Base-by-base conservation (phyloP, 345 rosid genomes). In the Cochlearia excelsa region DNA sequence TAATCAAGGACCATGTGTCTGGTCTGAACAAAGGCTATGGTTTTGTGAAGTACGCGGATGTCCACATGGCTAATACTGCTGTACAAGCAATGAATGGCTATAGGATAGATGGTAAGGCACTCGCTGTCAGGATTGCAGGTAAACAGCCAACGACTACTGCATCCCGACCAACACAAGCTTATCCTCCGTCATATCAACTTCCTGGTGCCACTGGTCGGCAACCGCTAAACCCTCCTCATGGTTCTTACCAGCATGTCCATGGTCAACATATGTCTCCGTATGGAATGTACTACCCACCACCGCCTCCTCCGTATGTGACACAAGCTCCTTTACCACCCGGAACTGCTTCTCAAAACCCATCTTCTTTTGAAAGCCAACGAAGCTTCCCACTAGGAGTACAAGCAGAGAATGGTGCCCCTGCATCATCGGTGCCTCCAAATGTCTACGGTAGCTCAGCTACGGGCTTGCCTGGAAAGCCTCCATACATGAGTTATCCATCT, bases 51-150 rank as follows among this genome's bases (percentile, higher is more conserved):
- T 90, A 90, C 68, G 80, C 88, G 23, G 90, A 85, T 71, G 78
- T 84, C 54, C 84, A 90, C 65, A 87, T 81, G 96, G 99, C 90
- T 4, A 94, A 87, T 71, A 71, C 66, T 63, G 99, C 99, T 46
- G 79, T 82, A 70, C 77, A 80, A 49, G 76, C 82, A 66, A 94
- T 94, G 95, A 94, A 80, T 70, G 97, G 97, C 56, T 81, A 76
- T 66, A 83, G 84, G 16, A 73, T 90, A 7, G 97, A 90, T 53
- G 99, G 90, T 40, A 78, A 94, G 57, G 80, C 92, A 45, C 89
- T 94, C 54, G 95, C 95, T 58, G 96, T 90, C 73, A 87, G 93
- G 74, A 95, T 94, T 74, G 96, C 97, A 11, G 96, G 99, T 27
- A 94, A 90, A 77, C 92, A 84, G 26, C 96, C 95, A 10, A 95